These are phyloP conservation scores for Hypoxylon sp. DNA, from an alignment of 2,329 filamentous ascomycete genomes.

Conservation along the genomic window DNA sequence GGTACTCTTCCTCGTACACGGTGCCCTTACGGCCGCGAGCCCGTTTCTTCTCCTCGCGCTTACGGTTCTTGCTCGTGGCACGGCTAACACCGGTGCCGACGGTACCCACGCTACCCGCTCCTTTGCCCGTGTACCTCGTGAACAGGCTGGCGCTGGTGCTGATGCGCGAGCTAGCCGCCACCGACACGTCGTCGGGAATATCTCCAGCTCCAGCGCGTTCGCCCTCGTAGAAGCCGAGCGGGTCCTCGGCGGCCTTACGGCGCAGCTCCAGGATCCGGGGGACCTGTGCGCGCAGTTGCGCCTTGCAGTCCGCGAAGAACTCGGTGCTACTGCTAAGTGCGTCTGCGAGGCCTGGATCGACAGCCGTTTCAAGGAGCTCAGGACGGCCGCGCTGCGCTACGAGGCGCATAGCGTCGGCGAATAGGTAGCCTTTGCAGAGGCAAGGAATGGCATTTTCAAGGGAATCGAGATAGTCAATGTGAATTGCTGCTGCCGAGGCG, in stretches of 20 bases:
- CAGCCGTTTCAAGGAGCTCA: slow-evolving; percentile 74
- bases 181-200: slow-evolving; percentile 90
- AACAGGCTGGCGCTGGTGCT: slow-evolving; percentile 91
- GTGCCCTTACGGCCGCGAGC: slow-evolving; percentile 96
- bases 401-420: slow-evolving; percentile 89
- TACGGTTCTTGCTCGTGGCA: slow-evolving; percentile 88
- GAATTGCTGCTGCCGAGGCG: slow-evolving; percentile 81
- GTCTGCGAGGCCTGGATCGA: slow-evolving; percentile 86
- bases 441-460: slow-evolving; percentile 78
- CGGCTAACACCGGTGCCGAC: slow-evolving; percentile 80
- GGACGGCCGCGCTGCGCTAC: slow-evolving; percentile 72
- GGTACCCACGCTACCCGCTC: slow-evolving; percentile 73
- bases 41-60: slow-evolving; percentile 93
- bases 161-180: slow-evolving; percentile 85
- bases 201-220: slow-evolving; percentile 74
- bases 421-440: slow-evolving; percentile 89
- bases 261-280: slow-evolving; percentile 88
- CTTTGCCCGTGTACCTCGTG: slow-evolving; percentile 88
- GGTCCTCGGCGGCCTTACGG: slow-evolving; percentile 84
- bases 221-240: slow-evolving; percentile 89
- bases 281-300: slow-evolving; percentile 86
- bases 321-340: slow-evolving; percentile 87
- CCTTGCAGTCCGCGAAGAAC: slow-evolving; percentile 92
- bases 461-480: slow-evolving; percentile 84
- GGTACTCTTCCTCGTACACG: slow-evolving; percentile 97